These are phyloP conservation scores for Aspergillus flavus DNA, from an alignment of 2,329 filamentous ascomycete species.

Conservation along the genomic window DNA sequence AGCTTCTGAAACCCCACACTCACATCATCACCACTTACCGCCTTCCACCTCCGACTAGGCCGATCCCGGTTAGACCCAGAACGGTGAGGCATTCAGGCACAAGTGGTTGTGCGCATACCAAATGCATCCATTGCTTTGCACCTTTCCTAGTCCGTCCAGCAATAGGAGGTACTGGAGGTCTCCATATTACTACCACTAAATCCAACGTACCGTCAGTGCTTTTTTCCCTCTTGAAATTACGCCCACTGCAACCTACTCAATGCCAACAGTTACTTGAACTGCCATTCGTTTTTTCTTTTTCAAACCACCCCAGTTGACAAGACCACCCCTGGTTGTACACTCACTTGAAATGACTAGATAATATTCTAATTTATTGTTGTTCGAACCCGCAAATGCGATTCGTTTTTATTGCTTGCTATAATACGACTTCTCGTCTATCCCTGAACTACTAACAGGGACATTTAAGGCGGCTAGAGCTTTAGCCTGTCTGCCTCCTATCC, in stretches of 20 bases:
- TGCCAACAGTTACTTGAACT: background rate
- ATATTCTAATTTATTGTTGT: background rate
- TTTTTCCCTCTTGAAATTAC: background rate
- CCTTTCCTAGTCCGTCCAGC: constrained; percentile 5
- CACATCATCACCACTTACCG: background rate
- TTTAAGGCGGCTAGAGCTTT: background rate
- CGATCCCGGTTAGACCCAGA: background rate
- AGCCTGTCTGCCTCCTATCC: background rate
- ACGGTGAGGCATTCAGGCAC: background rate
- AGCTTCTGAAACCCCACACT: constrained; percentile 14
- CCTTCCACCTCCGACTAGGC: background rate
- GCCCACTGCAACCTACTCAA: background rate
- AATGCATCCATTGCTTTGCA: background rate
- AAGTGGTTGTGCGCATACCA: background rate
- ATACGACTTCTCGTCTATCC: background rate
- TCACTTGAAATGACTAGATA: constrained; percentile 3
- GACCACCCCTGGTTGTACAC: background rate
- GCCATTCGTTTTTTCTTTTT: background rate
- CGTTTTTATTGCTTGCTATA: background rate
- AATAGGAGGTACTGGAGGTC: background rate
- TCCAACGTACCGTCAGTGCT: background rate
- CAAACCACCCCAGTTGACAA: background rate
- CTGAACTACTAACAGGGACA: background rate
- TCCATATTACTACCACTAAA: background rate
- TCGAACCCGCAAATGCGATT: background rate